Evolutionary conservation across 768 basidiomycete genomes (phyloP).

Genomic region (Pleurotus cornucopiae): DNA sequence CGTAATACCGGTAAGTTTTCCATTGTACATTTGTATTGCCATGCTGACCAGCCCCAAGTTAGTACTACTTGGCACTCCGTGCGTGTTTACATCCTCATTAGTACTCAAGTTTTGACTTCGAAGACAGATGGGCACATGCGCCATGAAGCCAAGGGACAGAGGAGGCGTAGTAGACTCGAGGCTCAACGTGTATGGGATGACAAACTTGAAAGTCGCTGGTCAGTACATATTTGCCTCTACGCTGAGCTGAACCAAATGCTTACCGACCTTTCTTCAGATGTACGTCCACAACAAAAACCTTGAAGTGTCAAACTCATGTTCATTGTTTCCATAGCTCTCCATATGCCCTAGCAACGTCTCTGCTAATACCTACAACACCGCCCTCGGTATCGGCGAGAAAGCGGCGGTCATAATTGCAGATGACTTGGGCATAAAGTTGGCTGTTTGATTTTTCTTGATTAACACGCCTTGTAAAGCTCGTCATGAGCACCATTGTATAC

Average conservation of each 20-base stretch:
- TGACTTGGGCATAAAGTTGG: constrained; percentile 33
- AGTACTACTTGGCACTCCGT: constrained; percentile 45
- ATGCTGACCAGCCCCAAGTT: constrained; percentile 19
- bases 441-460: not conserved
- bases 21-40: not conserved
- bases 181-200: constrained; percentile 61
- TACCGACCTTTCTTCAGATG: too few relatives aligned
- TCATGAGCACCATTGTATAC: too few relatives aligned
- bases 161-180: constrained; percentile 59
- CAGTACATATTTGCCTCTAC: constrained; percentile 3
- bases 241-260: not conserved
- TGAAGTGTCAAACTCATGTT: constrained; percentile 1
- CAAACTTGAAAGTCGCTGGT: constrained; percentile 58
- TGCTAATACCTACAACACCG: constrained; percentile 38
- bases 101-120: not conserved
- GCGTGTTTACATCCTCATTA: constrained; percentile 1
- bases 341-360: constrained; percentile 36
- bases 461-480: too few relatives aligned
- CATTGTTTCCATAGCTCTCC: constrained; percentile 21
- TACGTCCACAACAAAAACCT: not conserved
- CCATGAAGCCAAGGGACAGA: constrained; percentile 57
- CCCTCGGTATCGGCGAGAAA: constrained; percentile 54
- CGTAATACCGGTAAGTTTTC: not conserved
- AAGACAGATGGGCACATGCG: constrained; percentile 56
- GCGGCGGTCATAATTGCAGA: constrained; percentile 56